Evolutionary conservation across 192 early-diverging fungal species (phyloP), one percentile per base, ranked within the genome.

Genomic region (Mortierella alpina): DNA sequence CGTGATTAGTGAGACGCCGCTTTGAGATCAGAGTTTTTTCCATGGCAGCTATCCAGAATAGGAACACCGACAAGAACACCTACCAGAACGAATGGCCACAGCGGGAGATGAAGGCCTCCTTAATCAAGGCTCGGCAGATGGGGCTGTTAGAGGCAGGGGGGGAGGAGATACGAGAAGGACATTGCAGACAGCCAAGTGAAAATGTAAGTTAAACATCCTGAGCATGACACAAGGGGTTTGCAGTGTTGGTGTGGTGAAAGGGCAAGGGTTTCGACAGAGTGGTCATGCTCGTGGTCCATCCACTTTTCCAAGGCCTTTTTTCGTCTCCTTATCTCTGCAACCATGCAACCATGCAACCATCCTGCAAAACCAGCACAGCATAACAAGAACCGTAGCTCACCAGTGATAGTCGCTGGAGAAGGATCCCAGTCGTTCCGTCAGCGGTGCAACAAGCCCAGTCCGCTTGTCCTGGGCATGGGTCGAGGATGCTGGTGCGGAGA

Each of bases 51-150:
- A 11, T 13, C 52, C 6, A 41, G 9, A 40, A 57, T 53, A 70
- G 31, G 50, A 51, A 20, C 59, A n/a, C 22, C 8, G n/a, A 66
- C 9, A 13, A 60, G 23, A 9, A 58, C 7, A 39, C 64, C 73
- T 84, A 90, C 91, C 93, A 96, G 83, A 93, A 96, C 7, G 93
- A 94, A 80, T 96, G 95, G 1, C 95, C 94, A 82, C 95, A 96
- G 23, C 86, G 85, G 4, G 93, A 89, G 73, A 94, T 88, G 75
- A 92, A 95, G 0, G 93, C 92, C 57, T 94, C 91, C 42, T 82
- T 82, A 66, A 96, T 91, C 15, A 86, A 81, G 46, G 90, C 85
- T 31, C 91, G 75, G 63, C 95, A 96, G 40, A 96, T 94, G 23
- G 93, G 92, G 68, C 95, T 88, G 73, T 13, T 51, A 3, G 31